phyloP scores from a whole-genome alignment of 2,329 filamentous ascomycete species.

The Trichoderma sp. region DNA sequence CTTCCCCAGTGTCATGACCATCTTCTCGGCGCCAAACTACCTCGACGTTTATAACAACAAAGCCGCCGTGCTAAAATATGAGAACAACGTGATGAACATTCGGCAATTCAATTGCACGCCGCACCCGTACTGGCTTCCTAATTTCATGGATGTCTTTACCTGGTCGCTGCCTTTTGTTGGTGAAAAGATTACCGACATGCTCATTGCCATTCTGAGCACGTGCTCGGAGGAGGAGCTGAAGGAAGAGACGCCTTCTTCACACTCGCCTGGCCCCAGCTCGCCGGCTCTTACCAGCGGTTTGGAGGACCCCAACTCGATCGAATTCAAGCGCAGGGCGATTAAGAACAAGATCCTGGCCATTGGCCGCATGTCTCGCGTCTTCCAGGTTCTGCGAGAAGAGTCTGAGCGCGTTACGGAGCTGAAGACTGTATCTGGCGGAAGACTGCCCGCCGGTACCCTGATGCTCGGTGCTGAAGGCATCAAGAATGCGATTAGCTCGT shows the following conservation, averaged over 20 bases:
- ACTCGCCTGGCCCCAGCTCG: slow-evolving; percentile 70
- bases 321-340: slow-evolving; percentile 94
- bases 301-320: slow-evolving; percentile 79
- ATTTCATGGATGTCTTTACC: slow-evolving; percentile 99
- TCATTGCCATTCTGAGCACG: slow-evolving; percentile 96
- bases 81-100: slow-evolving; percentile 99
- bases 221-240: slow-evolving; percentile 99
- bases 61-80: slow-evolving; percentile 96
- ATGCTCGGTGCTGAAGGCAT: slow-evolving; percentile 98
- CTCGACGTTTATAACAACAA: slow-evolving; percentile 99
- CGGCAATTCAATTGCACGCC: slow-evolving; percentile 99
- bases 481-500: slow-evolving; percentile 95
- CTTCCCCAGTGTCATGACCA: slow-evolving; percentile 99
- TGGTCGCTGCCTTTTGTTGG: slow-evolving; percentile 99
- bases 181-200: slow-evolving; percentile 99
- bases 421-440: slow-evolving; percentile 92
- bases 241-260: slow-evolving; percentile 74
- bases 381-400: slow-evolving; percentile 97
- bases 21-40: slow-evolving; percentile 98
- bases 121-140: slow-evolving; percentile 98
- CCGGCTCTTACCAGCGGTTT: slow-evolving; percentile 57
- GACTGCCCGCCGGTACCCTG: slow-evolving; percentile 89
- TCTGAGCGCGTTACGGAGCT: slow-evolving; percentile 95
- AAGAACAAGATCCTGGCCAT: slow-evolving; percentile 99
- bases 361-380: slow-evolving; percentile 91